Evolutionary conservation across 345 rosid genomes (phyloP), one percentile per base, ranked within the genome.

Genomic region (Euphorbia lathyris): DNA sequence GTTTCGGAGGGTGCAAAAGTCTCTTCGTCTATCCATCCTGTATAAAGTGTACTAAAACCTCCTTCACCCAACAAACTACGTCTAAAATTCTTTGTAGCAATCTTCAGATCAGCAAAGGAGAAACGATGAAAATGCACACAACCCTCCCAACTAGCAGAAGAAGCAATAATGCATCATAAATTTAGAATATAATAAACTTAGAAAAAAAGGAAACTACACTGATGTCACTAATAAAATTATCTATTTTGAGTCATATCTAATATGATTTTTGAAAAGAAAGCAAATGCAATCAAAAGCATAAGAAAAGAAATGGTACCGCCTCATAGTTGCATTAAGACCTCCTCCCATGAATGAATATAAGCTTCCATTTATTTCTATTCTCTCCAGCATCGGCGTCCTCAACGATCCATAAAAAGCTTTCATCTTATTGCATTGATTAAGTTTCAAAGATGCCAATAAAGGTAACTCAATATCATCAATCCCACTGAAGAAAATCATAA

Each of bases 31-130:
- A 93, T 47, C 94, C 92, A 93, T 2, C 98, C 97, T 82, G 84
- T 91, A 77, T 74, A 93, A 58, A 91, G 97, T 63, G 67, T 86
- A 1, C 97, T 96, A 13, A 91, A 93, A 16, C 90, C 92, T 30
- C 96, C 97, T 76, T 88, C 85, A 3, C 96, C 96, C 82, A 91
- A 71, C 73, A 86, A 52, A 68, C 84, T 58, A 45, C 89, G 16
- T 63, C 67, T 82, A 72, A 93, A 91, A 68, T 83, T 88, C 77
- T 67, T 86, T 0, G 97, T 87, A 1, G 96, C 89, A 0, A 60
- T 68, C 76, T 72, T 87, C 75, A 91, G 72, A 36, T 91, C 97
- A 50, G 81, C 63, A 78, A 93, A 81, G 52, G 68, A 82, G 71
- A 83, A 91, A 29, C 79, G 75, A 43, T 72, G 58, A 36, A 83